Evolutionary conservation across 2,329 filamentous ascomycete genomes (phyloP), one percentile per base, ranked within the genome.

Genomic region (Sclerotinia minor): DNA sequence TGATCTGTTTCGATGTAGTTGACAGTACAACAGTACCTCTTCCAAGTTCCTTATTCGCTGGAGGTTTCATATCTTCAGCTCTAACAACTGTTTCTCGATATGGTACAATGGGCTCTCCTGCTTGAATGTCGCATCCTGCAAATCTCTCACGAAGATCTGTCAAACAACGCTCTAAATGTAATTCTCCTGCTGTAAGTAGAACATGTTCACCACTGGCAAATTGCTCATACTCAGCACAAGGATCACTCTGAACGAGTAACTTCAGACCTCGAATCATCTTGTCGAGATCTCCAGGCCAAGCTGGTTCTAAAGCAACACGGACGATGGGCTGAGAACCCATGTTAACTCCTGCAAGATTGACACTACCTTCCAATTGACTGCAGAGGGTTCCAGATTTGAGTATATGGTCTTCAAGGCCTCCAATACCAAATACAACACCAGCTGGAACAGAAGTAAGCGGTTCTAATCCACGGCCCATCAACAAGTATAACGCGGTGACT

Each of bases 341-440:
- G 21, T 83, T 87, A 11, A 98, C 88, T 71, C 94, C 94, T 0
- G 94, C 95, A 64, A 99, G 82, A 79, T 99, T 99, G 73, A 96
- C 88, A 8, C 92, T 89, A 21, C 95, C 95, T 60, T 92, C 89
- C 0, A 96, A 81, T 71, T 91, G 90, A 71, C 92, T 96, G 81
- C 93, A 97, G 4, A 99, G 83, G 0, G 95, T 99, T 17, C 94
- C 95, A 1, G 93, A 96, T 78, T 99, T 99, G 66, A 99, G 84
- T n/a, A 99, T 90, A 70, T 94, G 90, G 21, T 94, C 94, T 75
- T 95, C 94, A 1, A 99, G 85, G 2, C 95, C 95, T 44, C 90
- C 92, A 66, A 99, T 95, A 32, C 95, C 95, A 76, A 99, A 98
- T 5, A 99, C 91, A 9, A 96, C 94, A 54, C 95, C 95, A 0